A percentile compares a stretch with the other conserved stretches of the same genome.
phyloP scores from a whole-genome alignment of 352 stramenopile genomes.

The Pythium pectinolyticum region DNA sequence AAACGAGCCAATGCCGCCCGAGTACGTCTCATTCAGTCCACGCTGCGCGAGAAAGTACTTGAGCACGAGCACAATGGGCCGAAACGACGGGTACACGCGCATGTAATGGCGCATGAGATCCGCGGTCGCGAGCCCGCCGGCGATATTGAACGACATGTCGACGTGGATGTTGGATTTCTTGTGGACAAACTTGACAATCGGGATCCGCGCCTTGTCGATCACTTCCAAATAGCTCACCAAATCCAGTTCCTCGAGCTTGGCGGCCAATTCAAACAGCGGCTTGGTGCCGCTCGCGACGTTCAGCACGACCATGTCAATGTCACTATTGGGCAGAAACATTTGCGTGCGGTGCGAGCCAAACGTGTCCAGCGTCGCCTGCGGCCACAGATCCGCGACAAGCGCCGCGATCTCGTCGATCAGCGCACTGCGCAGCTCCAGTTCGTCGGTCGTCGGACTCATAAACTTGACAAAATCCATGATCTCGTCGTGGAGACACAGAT shows the following conservation, averaged over 20 bases:
- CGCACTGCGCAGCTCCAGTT: constrained; percentile 63
- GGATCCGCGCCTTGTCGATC: constrained; percentile 93
- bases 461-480: constrained; percentile 94
- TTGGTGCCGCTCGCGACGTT: constrained; percentile 57
- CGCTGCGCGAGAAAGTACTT: constrained; percentile 96
- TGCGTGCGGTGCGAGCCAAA: constrained; percentile 94
- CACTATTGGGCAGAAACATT: constrained; percentile 90
- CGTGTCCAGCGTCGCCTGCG: constrained; percentile 71
- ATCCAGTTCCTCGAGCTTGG: constrained; percentile 57
- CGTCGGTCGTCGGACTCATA: constrained; percentile 82
- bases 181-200: constrained; percentile 96
- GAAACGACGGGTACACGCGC: constrained; percentile 88
- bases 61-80: constrained; percentile 92
- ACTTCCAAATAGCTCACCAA: constrained; percentile 93
- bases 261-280: constrained; percentile 51
- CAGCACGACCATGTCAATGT: constrained; percentile 94
- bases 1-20: constrained; percentile 92
- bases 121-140: constrained; percentile 76
- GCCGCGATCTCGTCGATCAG: constrained; percentile 77
- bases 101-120: constrained; percentile 91
- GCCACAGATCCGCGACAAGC: constrained; percentile 60
- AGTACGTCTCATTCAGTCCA: constrained; percentile 94
- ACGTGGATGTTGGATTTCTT: constrained; percentile 86
- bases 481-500: constrained; percentile 93
- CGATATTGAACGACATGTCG: constrained; percentile 93